Base-by-base conservation (phyloP, 2,329 filamentous ascomycete species). In the Exophiala aquamarina region DNA sequence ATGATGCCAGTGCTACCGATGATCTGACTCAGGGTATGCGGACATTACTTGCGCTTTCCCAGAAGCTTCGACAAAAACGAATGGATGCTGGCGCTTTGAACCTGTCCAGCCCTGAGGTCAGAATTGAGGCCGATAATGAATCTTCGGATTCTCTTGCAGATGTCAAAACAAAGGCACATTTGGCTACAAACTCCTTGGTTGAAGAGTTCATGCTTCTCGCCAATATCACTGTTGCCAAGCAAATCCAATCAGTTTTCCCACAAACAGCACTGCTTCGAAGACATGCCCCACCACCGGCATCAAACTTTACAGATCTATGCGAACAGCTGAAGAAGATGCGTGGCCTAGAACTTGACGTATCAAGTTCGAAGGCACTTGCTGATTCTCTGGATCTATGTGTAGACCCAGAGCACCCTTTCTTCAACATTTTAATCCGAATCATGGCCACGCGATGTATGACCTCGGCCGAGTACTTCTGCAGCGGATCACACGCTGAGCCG, bases 201-300 rank as follows among this genome's bases (percentile, higher is more conserved):
- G 93, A 98, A 66, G 93, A 98, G 66, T 97, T 98, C 77, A 98
- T 98, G 93, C 77, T 98, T 63, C 87, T 97, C 66, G 94, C 93
- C 75, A 98, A 98, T 71, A 90, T 89, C 63, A 92, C 86, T 59
- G 94, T 98, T 21, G 93, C 92, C 5, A 80, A 83, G 57, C 92
- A 89, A 67, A 94, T 95, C 63, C 89, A 95, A 71, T 81, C 87
- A 39, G 84, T 90, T 2, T 97, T 96, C 70, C 92, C 93, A 0
- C 92, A 98, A 69, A 97, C 91, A 0, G 93, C 93, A 39, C 84
- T 98, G 60, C 82, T 98, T 13, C 88, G 92, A 54, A 87, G 93
- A 49, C 93, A 98, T 76, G 90, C 81, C 14, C 84, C 92, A 11
- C 93, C 94, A 3, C 93, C 93, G 6, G 92, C 92, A 63, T 90